phyloP scores from a whole-genome alignment of 176 grass and related monocot species.

The Bolboschoenus planiculmis region DNA sequence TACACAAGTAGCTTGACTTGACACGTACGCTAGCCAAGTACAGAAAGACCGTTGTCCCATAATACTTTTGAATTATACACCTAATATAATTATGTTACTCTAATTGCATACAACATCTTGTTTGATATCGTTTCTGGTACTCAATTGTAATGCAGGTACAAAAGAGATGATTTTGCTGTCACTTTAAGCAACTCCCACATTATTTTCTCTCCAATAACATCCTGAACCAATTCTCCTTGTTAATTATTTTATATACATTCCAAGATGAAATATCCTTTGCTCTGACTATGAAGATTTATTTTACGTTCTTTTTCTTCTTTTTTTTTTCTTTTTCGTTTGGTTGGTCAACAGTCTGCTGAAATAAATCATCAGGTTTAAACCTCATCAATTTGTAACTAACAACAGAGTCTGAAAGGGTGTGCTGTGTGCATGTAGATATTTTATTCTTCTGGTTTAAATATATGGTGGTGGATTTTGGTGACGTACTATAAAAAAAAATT shows the following conservation, averaged over 20 bases:
- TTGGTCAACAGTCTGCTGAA: not conserved
- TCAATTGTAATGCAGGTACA: not conserved
- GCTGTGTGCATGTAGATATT: not conserved
- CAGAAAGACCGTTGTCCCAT: not conserved
- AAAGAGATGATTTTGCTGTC: slow-evolving; percentile 8
- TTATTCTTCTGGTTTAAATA: not conserved
- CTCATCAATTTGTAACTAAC: not conserved
- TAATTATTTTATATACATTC: not conserved
- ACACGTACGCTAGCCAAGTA: not conserved
- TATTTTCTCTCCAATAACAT: not conserved
- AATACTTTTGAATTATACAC: not conserved
- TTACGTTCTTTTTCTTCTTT: not conserved
- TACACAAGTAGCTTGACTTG: not conserved
- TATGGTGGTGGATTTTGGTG: not conserved
- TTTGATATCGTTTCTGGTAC: not conserved
- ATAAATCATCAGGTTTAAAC: not conserved
- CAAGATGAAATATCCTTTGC: not conserved
- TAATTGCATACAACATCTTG: not conserved
- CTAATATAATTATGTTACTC: not conserved
- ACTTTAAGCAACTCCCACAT: not conserved
- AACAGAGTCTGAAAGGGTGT: not conserved
- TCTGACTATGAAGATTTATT: not conserved
- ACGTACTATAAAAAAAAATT: not conserved
- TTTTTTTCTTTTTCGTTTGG: too few species aligned
- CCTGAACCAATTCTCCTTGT: not conserved